Evolutionary conservation across 1,284 basidiomycete species (phyloP).

Genomic region (Grifola frondosa): DNA sequence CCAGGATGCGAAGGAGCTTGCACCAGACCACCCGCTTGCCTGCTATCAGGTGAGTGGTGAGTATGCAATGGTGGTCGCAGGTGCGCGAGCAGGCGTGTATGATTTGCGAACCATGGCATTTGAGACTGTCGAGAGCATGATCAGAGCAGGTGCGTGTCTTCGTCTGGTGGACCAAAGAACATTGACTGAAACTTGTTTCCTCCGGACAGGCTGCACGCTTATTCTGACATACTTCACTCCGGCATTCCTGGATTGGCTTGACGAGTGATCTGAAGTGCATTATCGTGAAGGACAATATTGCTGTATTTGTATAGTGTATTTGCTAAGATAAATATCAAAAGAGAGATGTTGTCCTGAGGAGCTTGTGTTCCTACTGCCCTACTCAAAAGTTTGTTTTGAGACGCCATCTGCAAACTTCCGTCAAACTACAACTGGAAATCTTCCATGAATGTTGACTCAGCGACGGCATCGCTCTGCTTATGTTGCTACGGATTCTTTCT

Average conservation of each 20-base stretch:
- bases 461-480: too few relatives aligned
- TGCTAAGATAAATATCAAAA: too few relatives aligned
- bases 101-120: constrained; percentile 92
- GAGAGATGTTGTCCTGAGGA: too few relatives aligned
- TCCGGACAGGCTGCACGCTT: constrained; percentile 83
- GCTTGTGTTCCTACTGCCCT: too few relatives aligned
- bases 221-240: constrained; percentile 96
- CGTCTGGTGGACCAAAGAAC: not conserved
- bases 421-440: too few relatives aligned
- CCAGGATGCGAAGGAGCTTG: constrained; percentile 81
- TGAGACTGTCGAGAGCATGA: constrained; percentile 87
- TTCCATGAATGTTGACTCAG: too few relatives aligned
- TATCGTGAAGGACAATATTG: not conserved
- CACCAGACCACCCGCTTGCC: constrained; percentile 86
- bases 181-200: constrained; percentile 11
- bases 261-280: constrained; percentile 35
- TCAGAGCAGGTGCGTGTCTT: constrained; percentile 77
- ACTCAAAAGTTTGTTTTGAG: too few relatives aligned
- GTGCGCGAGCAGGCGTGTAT: constrained; percentile 91
- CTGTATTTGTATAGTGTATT: not conserved
- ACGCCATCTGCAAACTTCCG: too few relatives aligned
- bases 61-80: constrained; percentile 95
- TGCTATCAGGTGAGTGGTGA: constrained; percentile 98
- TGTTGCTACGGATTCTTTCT: too few relatives aligned
- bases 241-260: constrained; percentile 90